Evolutionary conservation across 2,329 filamentous ascomycete species (phyloP).

Genomic region (Mariannaea sp.): DNA sequence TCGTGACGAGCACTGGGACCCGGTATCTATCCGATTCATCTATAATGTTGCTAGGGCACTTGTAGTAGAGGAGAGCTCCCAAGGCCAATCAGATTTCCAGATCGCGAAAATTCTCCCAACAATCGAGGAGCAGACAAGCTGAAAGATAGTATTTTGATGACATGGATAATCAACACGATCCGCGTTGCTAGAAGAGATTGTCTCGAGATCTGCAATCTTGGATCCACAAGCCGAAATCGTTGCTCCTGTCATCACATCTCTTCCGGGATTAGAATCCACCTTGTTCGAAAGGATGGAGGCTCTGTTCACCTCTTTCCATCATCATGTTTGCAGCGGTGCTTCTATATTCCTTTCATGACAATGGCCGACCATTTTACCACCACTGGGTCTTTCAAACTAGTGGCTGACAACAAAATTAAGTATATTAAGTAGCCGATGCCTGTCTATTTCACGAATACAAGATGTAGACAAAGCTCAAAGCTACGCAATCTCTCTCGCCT

Average conservation of each 20-base stretch:
- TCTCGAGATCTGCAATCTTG: slow-evolving; percentile 7
- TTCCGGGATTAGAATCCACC: not conserved
- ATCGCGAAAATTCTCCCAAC: slow-evolving; percentile 15
- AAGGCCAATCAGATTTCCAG: slow-evolving; percentile 21
- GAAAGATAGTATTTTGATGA: slow-evolving; percentile 6
- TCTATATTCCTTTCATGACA: too few relatives aligned
- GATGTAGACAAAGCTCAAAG: not conserved
- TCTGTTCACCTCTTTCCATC: not conserved
- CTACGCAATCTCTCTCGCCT: slow-evolving; percentile 24
- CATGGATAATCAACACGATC: slow-evolving; percentile 17
- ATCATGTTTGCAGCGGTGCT: too few relatives aligned
- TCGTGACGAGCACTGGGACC: slow-evolving; percentile 21
- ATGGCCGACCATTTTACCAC: too few relatives aligned
- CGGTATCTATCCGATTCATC: slow-evolving; percentile 13
- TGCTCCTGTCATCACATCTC: not conserved
- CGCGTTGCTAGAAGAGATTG: slow-evolving; percentile 8
- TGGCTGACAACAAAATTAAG: too few relatives aligned
- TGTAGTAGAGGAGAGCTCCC: slow-evolving; percentile 25
- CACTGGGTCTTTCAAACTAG: too few relatives aligned
- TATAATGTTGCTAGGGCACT: slow-evolving; percentile 33
- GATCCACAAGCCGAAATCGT: not conserved
- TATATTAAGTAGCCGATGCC: too few relatives aligned
- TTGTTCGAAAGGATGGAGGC: not conserved
- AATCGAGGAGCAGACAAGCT: not conserved
- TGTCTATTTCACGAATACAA: not conserved